Evolutionary conservation across 2,329 filamentous ascomycete species (phyloP).

Genomic region (Alternaria triticimaculans): DNA sequence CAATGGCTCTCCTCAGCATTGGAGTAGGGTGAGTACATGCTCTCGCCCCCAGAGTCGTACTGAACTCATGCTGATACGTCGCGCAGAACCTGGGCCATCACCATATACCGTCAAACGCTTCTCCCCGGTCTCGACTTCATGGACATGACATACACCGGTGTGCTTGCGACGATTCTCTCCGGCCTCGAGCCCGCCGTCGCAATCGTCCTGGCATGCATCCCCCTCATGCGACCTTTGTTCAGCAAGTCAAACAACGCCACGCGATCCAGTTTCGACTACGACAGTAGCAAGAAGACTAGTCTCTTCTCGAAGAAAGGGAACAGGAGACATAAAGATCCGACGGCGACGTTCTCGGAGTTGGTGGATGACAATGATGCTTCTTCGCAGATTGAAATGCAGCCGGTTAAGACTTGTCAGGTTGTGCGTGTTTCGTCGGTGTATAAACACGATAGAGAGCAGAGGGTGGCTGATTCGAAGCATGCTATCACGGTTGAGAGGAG

Average conservation of each 20-base stretch:
- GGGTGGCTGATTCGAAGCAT: neutral
- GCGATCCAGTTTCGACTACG: neutral
- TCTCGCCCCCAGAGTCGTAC: neutral
- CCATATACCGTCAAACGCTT: conserved; percentile 28
- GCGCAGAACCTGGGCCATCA: conserved; percentile 31
- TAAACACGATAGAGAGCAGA: neutral
- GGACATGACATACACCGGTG: conserved; percentile 26
- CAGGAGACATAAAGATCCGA: neutral
- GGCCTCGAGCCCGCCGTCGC: conserved; percentile 30
- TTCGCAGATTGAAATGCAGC: conserved; percentile 6
- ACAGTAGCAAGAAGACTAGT: neutral
- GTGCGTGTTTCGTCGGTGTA: neutral
- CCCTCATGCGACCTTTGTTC: conserved; percentile 24
- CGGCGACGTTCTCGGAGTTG: conserved; percentile 2
- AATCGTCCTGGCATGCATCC: conserved; percentile 28
- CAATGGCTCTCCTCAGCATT: conserved; percentile 24
- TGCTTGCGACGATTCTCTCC: conserved; percentile 28
- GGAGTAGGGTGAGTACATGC: conserved; percentile 22
- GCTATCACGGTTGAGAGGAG: neutral
- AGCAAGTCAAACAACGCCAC: neutral
- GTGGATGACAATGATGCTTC: neutral
- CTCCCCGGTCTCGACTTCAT: conserved; percentile 18
- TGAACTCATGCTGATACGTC: neutral
- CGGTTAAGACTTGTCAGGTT: neutral
- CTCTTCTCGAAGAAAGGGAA: conserved; percentile 8